Evolutionary conservation across 257 asterid genomes (phyloP), one percentile per base, ranked within the genome.

Genomic region (Thymus mandschuricus): DNA sequence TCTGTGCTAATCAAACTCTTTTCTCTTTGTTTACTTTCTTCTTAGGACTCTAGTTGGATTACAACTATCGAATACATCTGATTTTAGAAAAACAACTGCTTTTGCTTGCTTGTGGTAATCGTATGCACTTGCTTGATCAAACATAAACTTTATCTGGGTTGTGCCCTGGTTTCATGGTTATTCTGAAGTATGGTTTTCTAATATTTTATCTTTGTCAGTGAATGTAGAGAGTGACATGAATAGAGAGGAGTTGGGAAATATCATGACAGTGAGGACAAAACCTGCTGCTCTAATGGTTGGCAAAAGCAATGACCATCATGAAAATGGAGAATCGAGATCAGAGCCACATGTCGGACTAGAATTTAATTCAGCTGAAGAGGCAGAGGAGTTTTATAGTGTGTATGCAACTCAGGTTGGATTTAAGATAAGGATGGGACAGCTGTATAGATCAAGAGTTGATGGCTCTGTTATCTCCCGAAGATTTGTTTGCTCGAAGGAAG

Each of bases 401-500:
- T 88, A 93, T 68, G 97, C 98, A 54, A 76, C 91, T 10, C 88
- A 82, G 58, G 75, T 72, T 41, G 97, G 98, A 69, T 93, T 93
- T 80, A 91, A 85, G 74, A 91, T 91, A 60, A 84, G 98, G 74
- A 91, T 90, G 40, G 97, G 98, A 45, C 97, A 93, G 86, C 90
- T 93, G 52, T 93, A 91, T 70, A 80, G 98, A 79, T 91, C 98
- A 60, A 76, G 97, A 64, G 79, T 79, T 51, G 97, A 93, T 69
- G 97, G 98, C 21, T 78, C 96, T 52, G 96, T 91, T 43, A 79
- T 93, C 57, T 93, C 96, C 45, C 78, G 98, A 10, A 82, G 94
- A 82, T 91, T 79, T 61, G 98, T 93, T 57, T 93, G 98, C 77
- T 91, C 93, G 6, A 91, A 89, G 83, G 97, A 91, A 80, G 98